Conservation (phyloP, 495 filamentous ascomycete genomes). For the Lasiosphaeria ovina region DNA sequence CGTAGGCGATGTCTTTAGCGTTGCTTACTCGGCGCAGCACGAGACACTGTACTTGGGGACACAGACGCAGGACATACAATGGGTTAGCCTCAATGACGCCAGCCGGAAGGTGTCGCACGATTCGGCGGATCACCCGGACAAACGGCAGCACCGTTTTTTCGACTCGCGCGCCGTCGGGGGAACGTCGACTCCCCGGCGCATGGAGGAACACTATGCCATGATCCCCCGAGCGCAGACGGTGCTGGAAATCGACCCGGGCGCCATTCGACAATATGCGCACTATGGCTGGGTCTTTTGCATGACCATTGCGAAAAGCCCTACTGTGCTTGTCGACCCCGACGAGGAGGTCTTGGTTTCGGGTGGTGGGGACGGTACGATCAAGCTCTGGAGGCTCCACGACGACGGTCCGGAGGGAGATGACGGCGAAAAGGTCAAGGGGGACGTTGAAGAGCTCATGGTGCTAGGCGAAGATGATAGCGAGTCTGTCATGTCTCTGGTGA, state of each 20-base stretch:
- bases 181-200: slow-evolving; percentile 65
- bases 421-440: slow-evolving; percentile 42
- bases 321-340: slow-evolving; percentile 58
- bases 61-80: slow-evolving; percentile 92
- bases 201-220: slow-evolving; percentile 46
- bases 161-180: slow-evolving; percentile 86
- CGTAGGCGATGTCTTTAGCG: slow-evolving; percentile 92
- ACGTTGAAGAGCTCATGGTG: slow-evolving; percentile 57
- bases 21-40: slow-evolving; percentile 74
- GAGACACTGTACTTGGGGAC: slow-evolving; percentile 88
- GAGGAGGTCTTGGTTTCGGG: slow-evolving; percentile 85
- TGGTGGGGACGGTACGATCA: slow-evolving; percentile 89
- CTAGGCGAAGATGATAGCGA: slow-evolving; percentile 78
- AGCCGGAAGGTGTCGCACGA: slow-evolving; percentile 54
- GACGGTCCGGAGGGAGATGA: slow-evolving; percentile 29
- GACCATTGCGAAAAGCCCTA: slow-evolving; percentile 67
- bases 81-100: slow-evolving; percentile 49
- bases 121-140: slow-evolving; percentile 69
- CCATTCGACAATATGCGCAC: slow-evolving; percentile 87
- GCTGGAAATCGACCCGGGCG: slow-evolving; percentile 77
- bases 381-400: slow-evolving; percentile 74
- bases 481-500: slow-evolving; percentile 75
- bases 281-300: slow-evolving; percentile 96
- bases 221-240: slow-evolving; percentile 56
- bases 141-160: slow-evolving; percentile 89